Percentiles rank a stretch among this genome's conserved stretches.
These are phyloP conservation scores for Lactuca saligna DNA, from an alignment of 129 eudicot species.

Conservation along the genomic window DNA sequence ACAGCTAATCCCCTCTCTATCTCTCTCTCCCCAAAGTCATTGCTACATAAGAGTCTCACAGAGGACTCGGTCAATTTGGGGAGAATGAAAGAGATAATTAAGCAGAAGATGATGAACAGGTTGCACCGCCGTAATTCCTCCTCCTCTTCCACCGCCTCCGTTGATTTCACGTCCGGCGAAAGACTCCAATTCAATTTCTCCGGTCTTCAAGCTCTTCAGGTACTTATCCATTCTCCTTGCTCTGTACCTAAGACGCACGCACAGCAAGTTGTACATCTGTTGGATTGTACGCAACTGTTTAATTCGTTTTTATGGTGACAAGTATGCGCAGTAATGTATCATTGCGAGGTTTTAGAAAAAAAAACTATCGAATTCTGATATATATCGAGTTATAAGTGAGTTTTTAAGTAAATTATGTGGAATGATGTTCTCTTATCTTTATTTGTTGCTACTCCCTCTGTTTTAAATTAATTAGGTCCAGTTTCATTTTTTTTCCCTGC, in stretches of 20 bases:
- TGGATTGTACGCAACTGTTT: slow-evolving; percentile 11
- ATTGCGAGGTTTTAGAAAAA: neutral
- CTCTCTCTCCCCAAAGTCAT: slow-evolving; percentile 25
- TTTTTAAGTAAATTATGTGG: slow-evolving; percentile 7
- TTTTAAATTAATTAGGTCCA: neutral
- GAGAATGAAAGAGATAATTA: slow-evolving; percentile 32
- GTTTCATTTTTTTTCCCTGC: neutral
- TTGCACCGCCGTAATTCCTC: slow-evolving; percentile 57
- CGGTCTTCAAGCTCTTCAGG: slow-evolving; percentile 67
- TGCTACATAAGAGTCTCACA: neutral
- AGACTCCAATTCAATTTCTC: slow-evolving; percentile 51
- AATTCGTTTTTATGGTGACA: neutral
- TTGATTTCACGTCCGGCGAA: slow-evolving; percentile 42
- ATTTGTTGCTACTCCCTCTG: neutral
- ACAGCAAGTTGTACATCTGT: neutral
- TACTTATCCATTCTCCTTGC: slow-evolving; percentile 17
- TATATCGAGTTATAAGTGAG: slow-evolving; percentile 20
- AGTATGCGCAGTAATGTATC: slow-evolving; percentile 8
- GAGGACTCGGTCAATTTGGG: slow-evolving; percentile 2
- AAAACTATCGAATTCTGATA: neutral
- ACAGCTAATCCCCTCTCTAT: slow-evolving; percentile 39
- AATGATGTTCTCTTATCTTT: slow-evolving; percentile 13
- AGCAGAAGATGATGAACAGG: slow-evolving; percentile 51
- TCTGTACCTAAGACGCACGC: neutral
- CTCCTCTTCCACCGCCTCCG: slow-evolving; percentile 39